Evolutionary conservation across 352 stramenopile genomes (phyloP).

Genomic region (Thalassiosira oceanica): DNA sequence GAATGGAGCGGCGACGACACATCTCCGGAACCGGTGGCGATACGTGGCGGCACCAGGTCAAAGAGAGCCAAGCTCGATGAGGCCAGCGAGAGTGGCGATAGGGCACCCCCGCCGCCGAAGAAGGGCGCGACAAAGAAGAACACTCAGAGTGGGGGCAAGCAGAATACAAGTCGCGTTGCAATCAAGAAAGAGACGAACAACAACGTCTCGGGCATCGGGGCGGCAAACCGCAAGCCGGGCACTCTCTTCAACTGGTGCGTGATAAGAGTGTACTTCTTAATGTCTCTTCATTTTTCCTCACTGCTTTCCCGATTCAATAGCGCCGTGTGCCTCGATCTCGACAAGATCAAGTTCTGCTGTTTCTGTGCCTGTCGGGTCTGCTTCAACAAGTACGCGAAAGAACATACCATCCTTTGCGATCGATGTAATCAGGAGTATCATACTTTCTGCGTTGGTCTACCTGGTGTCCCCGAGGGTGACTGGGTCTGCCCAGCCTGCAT

Average conservation of each 20-base stretch:
- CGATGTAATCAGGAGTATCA: conserved; percentile 78
- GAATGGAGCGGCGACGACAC: conserved; percentile 2
- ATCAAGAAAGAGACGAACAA: no score
- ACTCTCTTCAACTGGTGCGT: no score
- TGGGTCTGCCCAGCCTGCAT: conserved; percentile 72
- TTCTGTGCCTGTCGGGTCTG: conserved; percentile 76
- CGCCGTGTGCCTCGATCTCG: conserved; percentile 38
- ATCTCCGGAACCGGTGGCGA: conserved; percentile 1
- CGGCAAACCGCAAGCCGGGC: neutral
- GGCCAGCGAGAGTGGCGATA: neutral
- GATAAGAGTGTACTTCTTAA: conserved; percentile 24
- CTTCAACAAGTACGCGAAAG: conserved; percentile 74
- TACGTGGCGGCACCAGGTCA: conserved; percentile 11
- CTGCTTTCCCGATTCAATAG: conserved; percentile 45
- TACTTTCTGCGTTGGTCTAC: conserved; percentile 64
- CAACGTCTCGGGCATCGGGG: neutral
- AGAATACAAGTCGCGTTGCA: no score
- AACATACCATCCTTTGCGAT: conserved; percentile 63
- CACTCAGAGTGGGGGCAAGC: neutral
- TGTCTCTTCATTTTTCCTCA: conserved; percentile 14
- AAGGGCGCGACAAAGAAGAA: neutral
- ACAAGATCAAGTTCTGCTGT: conserved; percentile 57
- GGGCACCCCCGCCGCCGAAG: neutral
- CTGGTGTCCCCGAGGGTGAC: conserved; percentile 47
- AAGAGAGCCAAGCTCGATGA: conserved; percentile 22